Evolutionary conservation across 257 asterid species (phyloP).

Genomic region (Echites panduratus): DNA sequence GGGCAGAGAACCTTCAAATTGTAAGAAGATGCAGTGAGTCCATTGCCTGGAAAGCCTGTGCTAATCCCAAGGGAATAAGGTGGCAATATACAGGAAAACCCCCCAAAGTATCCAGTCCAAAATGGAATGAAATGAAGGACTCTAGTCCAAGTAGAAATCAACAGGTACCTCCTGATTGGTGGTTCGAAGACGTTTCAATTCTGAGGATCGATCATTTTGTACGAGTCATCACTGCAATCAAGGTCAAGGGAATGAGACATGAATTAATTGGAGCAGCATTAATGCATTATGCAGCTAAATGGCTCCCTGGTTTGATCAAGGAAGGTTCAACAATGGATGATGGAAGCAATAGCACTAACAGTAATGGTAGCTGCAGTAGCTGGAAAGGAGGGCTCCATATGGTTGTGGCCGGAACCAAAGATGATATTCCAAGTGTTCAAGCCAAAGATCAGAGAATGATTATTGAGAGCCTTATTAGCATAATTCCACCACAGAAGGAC

Average conservation of each 20-base stretch:
- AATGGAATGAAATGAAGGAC: constrained; percentile 70
- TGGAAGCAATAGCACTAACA: constrained; percentile 27
- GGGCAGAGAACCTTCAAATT: constrained; percentile 95
- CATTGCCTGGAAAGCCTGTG: constrained; percentile 96
- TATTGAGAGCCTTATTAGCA: constrained; percentile 83
- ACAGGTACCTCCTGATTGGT: constrained; percentile 92
- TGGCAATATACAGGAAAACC: constrained; percentile 88
- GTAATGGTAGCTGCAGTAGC: constrained; percentile 27
- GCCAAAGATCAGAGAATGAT: constrained; percentile 84
- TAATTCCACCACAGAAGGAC: constrained; percentile 85
- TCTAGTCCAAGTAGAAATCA: constrained; percentile 62
- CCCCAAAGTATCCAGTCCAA: constrained; percentile 66
- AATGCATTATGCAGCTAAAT: constrained; percentile 66
- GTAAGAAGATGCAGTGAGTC: constrained; percentile 92
- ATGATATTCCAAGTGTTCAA: constrained; percentile 41
- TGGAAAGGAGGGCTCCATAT: constrained; percentile 90
- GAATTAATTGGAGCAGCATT: constrained; percentile 76
- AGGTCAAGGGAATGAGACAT: constrained; percentile 86
- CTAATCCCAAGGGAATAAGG: constrained; percentile 88
- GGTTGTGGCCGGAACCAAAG: constrained; percentile 55
- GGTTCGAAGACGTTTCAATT: constrained; percentile 89
- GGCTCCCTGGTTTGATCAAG: constrained; percentile 67
- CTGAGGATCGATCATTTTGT: constrained; percentile 89
- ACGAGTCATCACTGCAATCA: constrained; percentile 75
- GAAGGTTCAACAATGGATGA: constrained; percentile 34